These are phyloP conservation scores for Fusarium abutilonis DNA, from an alignment of 2,329 filamentous ascomycete genomes.

Conservation along the genomic window DNA sequence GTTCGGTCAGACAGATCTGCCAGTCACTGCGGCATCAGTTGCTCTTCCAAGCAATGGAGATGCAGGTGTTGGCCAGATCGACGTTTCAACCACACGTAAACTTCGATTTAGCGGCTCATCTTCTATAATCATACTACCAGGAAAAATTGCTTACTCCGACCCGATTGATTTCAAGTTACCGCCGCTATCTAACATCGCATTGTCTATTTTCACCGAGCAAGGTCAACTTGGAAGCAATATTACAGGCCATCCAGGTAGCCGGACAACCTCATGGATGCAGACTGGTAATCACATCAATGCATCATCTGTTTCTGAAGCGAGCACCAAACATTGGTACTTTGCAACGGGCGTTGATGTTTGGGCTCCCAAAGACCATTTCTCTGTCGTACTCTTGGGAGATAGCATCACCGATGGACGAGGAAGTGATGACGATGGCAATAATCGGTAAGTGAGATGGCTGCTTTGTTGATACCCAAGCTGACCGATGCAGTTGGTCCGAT, in stretches of 20 bases:
- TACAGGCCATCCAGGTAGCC: conserved; percentile 29
- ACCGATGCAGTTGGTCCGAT: conserved; percentile 22
- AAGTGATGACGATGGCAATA: conserved; percentile 29
- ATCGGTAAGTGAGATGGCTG: background rate
- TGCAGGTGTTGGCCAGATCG: conserved; percentile 19
- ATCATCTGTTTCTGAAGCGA: conserved; percentile 23
- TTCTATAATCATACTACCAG: conserved; percentile 11
- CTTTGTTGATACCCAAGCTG: fast-evolving
- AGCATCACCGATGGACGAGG: conserved; percentile 33
- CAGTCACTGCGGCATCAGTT: conserved; percentile 22
- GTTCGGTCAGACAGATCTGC: conserved; percentile 24
- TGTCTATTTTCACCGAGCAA: conserved; percentile 25
- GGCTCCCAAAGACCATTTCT: conserved; percentile 21
- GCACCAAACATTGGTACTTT: conserved; percentile 33
- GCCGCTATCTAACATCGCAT: conserved; percentile 21
- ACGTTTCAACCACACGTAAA: conserved; percentile 6
- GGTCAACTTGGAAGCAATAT: conserved; percentile 25
- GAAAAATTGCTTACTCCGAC: conserved; percentile 22
- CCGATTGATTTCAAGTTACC: conserved; percentile 22
- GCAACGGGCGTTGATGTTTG: conserved; percentile 20
- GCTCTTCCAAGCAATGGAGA: conserved; percentile 15
- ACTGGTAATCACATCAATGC: conserved; percentile 25
- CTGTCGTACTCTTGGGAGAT: conserved; percentile 30
- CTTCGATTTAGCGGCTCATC: conserved; percentile 21
- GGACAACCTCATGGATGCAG: conserved; percentile 33